These are phyloP conservation scores for Pichia sporocuriosa DNA, from an alignment of 805 yeast species.

Conservation along the genomic window DNA sequence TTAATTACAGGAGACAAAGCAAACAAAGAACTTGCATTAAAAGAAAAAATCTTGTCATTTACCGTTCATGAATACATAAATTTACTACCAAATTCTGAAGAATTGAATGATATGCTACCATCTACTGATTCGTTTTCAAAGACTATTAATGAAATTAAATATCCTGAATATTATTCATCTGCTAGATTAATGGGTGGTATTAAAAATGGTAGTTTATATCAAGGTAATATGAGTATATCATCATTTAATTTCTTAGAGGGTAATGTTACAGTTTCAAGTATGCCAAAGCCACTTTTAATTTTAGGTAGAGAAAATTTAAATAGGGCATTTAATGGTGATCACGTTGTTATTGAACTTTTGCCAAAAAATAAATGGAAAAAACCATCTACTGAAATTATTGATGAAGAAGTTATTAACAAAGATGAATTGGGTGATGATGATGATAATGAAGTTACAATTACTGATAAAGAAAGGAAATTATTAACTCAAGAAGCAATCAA, in stretches of 20 bases:
- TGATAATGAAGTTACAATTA: constrained; percentile 39
- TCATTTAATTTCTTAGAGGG: constrained; percentile 89
- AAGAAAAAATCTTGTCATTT: constrained; percentile 47
- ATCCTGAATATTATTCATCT: constrained; percentile 70
- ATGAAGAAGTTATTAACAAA: constrained; percentile 59
- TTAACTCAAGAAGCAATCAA: constrained; percentile 71
- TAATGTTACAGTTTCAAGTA: constrained; percentile 59
- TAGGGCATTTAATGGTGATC: constrained; percentile 88
- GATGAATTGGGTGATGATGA: constrained; percentile 53
- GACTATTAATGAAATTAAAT: constrained; percentile 45
- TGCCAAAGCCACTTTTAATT: constrained; percentile 75
- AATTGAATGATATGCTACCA: constrained; percentile 74
- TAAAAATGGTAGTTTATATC: constrained; percentile 78
- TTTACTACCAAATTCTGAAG: constrained; percentile 62
- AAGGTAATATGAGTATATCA: constrained; percentile 74
- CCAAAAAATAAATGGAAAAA: constrained; percentile 85
- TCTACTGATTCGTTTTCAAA: constrained; percentile 35
- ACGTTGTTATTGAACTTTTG: constrained; percentile 81
- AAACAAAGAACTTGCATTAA: constrained; percentile 50
- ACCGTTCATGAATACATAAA: constrained; percentile 66
- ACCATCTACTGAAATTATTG: constrained; percentile 73
- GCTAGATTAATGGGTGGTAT: constrained; percentile 88
- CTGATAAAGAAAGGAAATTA: constrained; percentile 64
- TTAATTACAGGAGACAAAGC: constrained; percentile 73
- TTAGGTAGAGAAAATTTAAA: constrained; percentile 80